Evolutionary conservation across 2,329 filamentous ascomycete genomes (phyloP).

Genomic region (Alternaria gansuensis): DNA sequence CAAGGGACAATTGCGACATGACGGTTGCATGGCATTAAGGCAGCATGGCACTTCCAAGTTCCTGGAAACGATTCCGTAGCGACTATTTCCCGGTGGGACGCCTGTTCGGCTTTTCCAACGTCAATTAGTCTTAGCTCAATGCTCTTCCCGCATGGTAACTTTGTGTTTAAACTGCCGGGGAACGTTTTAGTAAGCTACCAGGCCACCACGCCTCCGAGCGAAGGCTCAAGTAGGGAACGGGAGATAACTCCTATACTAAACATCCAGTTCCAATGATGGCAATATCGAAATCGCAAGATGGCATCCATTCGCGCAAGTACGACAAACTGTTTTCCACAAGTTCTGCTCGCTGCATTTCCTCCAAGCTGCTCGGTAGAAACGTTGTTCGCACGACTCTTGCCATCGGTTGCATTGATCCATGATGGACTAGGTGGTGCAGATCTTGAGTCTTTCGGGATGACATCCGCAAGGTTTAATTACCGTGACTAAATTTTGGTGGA

Average conservation of each 20-base stretch:
- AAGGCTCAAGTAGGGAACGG: neutral
- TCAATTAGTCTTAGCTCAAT: conserved; percentile 4
- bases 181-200: neutral
- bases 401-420: neutral
- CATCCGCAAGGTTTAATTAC: neutral
- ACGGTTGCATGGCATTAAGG: conserved; percentile 1
- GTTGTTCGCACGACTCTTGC: neutral
- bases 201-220: neutral
- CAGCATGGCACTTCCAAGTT: conserved; percentile 4
- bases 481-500: neutral
- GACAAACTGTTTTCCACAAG: neutral
- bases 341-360: neutral
- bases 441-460: neutral
- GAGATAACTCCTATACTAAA: neutral
- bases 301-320: neutral
- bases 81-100: neutral
- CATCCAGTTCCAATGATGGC: neutral
- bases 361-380: neutral
- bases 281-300: neutral
- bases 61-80: conserved; percentile 4
- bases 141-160: conserved; percentile 11
- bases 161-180: conserved; percentile 1
- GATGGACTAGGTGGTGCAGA: conserved; percentile 1
- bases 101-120: neutral
- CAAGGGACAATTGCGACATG: conserved; percentile 6